Percentiles rank a stretch among this genome's conserved stretches.
phyloP scores from a whole-genome alignment of 73 alveolate species.

The Stentor roeselii region DNA sequence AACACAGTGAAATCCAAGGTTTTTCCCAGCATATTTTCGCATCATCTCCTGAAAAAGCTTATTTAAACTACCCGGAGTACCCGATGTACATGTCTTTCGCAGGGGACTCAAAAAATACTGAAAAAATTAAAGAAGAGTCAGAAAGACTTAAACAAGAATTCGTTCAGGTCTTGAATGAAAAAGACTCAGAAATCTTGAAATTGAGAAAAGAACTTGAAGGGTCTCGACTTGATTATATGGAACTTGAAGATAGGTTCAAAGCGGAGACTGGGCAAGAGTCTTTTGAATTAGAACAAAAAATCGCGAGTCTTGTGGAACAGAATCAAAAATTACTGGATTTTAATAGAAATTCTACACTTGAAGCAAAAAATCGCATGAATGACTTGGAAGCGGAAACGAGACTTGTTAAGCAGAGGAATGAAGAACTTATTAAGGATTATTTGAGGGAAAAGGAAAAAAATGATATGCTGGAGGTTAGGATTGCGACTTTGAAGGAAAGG shows the following conservation, averaged over 20 bases:
- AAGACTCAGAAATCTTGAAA: background rate
- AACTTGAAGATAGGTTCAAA: background rate
- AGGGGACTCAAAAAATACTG: background rate
- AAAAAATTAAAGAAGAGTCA: background rate
- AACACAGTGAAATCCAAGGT: slow-evolving; percentile 5
- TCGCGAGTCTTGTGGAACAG: background rate
- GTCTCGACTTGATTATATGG: background rate
- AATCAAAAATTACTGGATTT: background rate
- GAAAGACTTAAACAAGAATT: background rate
- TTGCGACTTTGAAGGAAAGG: background rate
- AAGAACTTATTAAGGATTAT: background rate
- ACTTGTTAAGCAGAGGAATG: background rate
- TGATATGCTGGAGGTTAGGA: background rate
- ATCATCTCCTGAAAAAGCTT: background rate
- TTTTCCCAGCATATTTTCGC: background rate
- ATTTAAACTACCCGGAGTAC: background rate
- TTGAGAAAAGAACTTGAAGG: background rate
- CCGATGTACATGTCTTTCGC: background rate
- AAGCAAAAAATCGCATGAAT: background rate
- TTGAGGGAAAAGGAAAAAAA: background rate
- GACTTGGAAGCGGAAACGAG: background rate
- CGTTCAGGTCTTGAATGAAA: background rate
- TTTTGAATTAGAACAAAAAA: background rate
- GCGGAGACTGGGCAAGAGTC: background rate
- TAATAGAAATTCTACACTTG: background rate